A percentile compares a stretch with the other conserved stretches of the same genome.
These are phyloP conservation scores for Tausonia pullulans DNA, from an alignment of 1,284 basidiomycete genomes.

Conservation along the genomic window DNA sequence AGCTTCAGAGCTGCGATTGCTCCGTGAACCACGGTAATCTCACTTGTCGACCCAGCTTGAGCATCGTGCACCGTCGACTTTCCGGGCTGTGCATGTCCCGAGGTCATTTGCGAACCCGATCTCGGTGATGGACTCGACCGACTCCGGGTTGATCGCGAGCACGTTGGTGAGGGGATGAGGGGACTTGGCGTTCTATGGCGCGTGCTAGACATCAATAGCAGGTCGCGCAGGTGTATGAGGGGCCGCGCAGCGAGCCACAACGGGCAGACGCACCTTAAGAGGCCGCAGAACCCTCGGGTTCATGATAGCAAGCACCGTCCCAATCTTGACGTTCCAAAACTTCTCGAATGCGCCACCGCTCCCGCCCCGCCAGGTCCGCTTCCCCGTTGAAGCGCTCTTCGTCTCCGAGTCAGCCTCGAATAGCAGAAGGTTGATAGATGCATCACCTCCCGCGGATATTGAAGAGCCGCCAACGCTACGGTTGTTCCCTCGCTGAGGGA, in stretches of 20 bases:
- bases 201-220: neutral
- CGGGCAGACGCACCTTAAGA: slow-evolving; percentile 48
- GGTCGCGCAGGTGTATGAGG: neutral
- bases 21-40: slow-evolving; percentile 27
- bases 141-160: slow-evolving; percentile 75
- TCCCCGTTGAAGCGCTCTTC: slow-evolving; percentile 29
- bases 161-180: slow-evolving; percentile 69
- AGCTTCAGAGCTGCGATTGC: neutral
- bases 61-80: slow-evolving; percentile 69
- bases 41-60: slow-evolving; percentile 77
- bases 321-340: slow-evolving; percentile 66
- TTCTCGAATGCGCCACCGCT: slow-evolving; percentile 84
- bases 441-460: slow-evolving; percentile 59
- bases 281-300: slow-evolving; percentile 81
- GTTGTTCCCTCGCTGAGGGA: slow-evolving; percentile 40
- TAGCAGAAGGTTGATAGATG: slow-evolving; percentile 65
- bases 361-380: slow-evolving; percentile 69
- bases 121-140: slow-evolving; percentile 62
- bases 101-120: slow-evolving; percentile 79
- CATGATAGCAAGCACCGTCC: slow-evolving; percentile 77
- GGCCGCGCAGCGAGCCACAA: neutral
- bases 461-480: too few species aligned
- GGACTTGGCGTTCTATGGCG: slow-evolving; percentile 30
- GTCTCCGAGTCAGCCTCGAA: slow-evolving; percentile 68
- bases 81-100: slow-evolving; percentile 64